Evolutionary conservation across 306 rosid species (phyloP).

Genomic region (Cicer chorassanicum): DNA sequence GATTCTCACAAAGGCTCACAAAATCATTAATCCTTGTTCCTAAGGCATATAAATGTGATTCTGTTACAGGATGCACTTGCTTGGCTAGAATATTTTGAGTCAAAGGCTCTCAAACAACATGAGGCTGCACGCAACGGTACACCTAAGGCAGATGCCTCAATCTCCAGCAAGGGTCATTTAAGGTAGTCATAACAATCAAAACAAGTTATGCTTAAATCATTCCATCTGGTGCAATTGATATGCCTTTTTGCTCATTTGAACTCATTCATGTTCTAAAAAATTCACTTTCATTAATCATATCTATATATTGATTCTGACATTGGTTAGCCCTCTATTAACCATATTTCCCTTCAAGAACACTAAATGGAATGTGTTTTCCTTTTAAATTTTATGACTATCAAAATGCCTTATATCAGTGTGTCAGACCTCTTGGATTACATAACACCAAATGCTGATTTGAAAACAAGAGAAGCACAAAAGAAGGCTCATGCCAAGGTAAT

Average conservation of each 20-base stretch:
- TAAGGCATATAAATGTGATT: constrained; percentile 29
- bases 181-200: constrained; percentile 59
- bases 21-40: constrained; percentile 23
- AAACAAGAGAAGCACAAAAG: constrained; percentile 90
- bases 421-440: constrained; percentile 98
- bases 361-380: constrained; percentile 21
- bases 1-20: neutral
- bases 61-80: constrained; percentile 91
- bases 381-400: constrained; percentile 18
- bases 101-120: constrained; percentile 98
- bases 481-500: constrained; percentile 93
- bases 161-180: constrained; percentile 97
- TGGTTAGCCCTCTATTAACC: neutral
- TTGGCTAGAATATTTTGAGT: constrained; percentile 98
- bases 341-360: neutral
- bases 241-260: constrained; percentile 22
- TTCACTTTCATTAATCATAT: constrained; percentile 29
- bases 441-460: constrained; percentile 90
- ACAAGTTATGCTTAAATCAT: constrained; percentile 20
- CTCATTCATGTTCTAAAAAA: neutral
- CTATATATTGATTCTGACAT: neutral
- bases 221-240: constrained; percentile 20
- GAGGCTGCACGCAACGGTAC: constrained; percentile 98
- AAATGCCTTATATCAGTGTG: constrained; percentile 64
- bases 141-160: constrained; percentile 98